Base-by-base conservation (phyloP, 768 basidiomycete genomes). In the Kwoniella bestiolae region DNA sequence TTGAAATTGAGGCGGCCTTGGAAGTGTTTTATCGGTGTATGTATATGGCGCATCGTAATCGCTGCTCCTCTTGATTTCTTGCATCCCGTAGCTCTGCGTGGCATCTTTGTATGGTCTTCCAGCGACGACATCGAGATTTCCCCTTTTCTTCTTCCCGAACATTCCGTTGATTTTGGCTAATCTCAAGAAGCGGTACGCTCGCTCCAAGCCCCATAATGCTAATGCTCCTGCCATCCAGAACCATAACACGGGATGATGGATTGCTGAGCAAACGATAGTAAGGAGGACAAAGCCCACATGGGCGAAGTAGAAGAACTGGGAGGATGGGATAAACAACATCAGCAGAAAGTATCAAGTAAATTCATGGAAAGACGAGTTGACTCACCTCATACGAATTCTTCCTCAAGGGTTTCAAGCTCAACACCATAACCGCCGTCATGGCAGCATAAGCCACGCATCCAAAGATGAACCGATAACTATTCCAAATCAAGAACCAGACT, bases 161-260 rank as follows among this genome's bases (percentile, higher is more conserved):
- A 85, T 82, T 14, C 86, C 86, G 70, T 91, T 91, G 59, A 85
- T 81, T 68, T 85, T 85, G 25, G 88, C 71, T 82, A 87, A 87
- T 77, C 86, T 83, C 1, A 83, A 77, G 45, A 82, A 82, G 3
- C 91, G 85, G 82, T 84, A 87, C 7, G 83, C 51, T 11, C 90
- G 84, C 75, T 91, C 90, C 11, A 83, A 84, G 1, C 79, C 75
- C 91, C 90, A 91, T 23, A 90, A 70, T 1, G 75, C 82, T 14
- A 88, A 83, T 0, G 90, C 86, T 14, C 82, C 82, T 82, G 86
- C 88, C 66, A 89, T 88, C 89, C 89, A 91, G 83, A 84, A 86
- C 80, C 84, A 84, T 25, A 89, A 75, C 2, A 85, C 82, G 1
- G 88, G 88, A 72, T 90, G 88, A 74, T 91, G 90, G 0, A 91